phyloP scores from a whole-genome alignment of 225 moss, liverwort and hornwort genomes.

The Pseudoscleropodium purum region DNA sequence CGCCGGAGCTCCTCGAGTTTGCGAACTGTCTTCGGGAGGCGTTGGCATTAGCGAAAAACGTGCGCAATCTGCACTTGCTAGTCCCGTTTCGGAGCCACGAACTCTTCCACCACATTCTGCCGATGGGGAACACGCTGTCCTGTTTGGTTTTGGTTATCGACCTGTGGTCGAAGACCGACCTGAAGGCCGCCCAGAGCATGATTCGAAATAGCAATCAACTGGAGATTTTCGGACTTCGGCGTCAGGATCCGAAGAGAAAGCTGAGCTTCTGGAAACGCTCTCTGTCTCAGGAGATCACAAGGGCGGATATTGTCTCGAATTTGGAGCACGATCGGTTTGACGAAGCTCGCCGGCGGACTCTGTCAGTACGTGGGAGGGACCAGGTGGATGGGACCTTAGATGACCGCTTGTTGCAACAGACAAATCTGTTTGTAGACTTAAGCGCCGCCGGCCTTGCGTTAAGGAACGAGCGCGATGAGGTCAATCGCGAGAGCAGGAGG shows the following conservation, averaged over 20 bases:
- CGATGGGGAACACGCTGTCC: background rate
- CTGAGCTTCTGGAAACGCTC: conserved; percentile 1
- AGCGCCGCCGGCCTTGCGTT: background rate
- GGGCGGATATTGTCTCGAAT: background rate
- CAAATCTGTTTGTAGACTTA: conserved; percentile 12
- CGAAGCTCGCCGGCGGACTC: background rate
- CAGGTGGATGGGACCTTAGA: conserved; percentile 1
- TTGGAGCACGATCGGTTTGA: background rate
- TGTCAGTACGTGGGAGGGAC: conserved; percentile 12
- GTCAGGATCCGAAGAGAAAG: conserved; percentile 13
- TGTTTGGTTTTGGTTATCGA: conserved; percentile 3
- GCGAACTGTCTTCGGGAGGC: background rate
- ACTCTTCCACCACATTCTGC: background rate
- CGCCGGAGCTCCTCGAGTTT: background rate
- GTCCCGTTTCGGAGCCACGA: conserved; percentile 12
- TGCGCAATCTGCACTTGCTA: conserved; percentile 8
- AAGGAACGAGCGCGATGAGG: background rate
- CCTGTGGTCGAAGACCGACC: conserved; percentile 9
- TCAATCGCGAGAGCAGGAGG: background rate
- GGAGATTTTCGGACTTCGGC: background rate
- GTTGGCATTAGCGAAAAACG: background rate
- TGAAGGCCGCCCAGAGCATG: conserved; percentile 4
- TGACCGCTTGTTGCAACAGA: background rate
- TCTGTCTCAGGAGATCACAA: background rate
- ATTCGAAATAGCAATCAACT: background rate